Percentiles rank a stretch among this genome's conserved stretches.
phyloP scores from a whole-genome alignment of 805 yeast species.

The Candida corydali region DNA sequence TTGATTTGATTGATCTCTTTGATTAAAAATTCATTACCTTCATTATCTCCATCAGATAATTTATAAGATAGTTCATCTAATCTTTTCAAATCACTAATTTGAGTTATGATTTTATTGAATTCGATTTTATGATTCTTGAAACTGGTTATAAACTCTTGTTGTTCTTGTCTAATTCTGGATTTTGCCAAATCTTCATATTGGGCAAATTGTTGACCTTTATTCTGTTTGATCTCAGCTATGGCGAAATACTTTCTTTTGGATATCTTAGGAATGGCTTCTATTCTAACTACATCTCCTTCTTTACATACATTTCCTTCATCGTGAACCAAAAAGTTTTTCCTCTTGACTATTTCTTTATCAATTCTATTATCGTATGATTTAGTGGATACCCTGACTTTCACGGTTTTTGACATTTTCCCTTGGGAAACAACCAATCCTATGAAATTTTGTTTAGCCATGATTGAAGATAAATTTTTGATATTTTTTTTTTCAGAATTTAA shows the following conservation, averaged over 20 bases:
- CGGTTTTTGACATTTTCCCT: constrained; percentile 94
- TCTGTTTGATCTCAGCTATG: constrained; percentile 83
- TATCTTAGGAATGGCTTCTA: constrained; percentile 82
- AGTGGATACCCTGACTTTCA: constrained; percentile 84
- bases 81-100: constrained; percentile 35
- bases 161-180: constrained; percentile 62
- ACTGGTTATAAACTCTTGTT: constrained; percentile 48
- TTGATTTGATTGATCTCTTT: constrained; percentile 33
- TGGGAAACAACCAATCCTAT: constrained; percentile 92
- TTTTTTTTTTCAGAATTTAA: constrained; percentile 1
- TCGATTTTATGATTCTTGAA: constrained; percentile 45
- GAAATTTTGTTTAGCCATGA: constrained; percentile 86
- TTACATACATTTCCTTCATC: constrained; percentile 89
- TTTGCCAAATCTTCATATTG: constrained; percentile 72
- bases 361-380: constrained; percentile 67
- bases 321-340: constrained; percentile 86
- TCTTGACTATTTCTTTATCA: constrained; percentile 70
- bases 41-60: background rate
- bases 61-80: constrained; percentile 20
- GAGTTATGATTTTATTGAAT: constrained; percentile 21
- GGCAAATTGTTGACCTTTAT: constrained; percentile 90
- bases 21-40: constrained; percentile 15
- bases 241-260: constrained; percentile 83
- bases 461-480: background rate
- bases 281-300: constrained; percentile 94